Percentiles rank a stretch among this genome's conserved stretches.
phyloP scores from a whole-genome alignment of 176 grass and related monocot species.

The Oryza longistaminata region DNA sequence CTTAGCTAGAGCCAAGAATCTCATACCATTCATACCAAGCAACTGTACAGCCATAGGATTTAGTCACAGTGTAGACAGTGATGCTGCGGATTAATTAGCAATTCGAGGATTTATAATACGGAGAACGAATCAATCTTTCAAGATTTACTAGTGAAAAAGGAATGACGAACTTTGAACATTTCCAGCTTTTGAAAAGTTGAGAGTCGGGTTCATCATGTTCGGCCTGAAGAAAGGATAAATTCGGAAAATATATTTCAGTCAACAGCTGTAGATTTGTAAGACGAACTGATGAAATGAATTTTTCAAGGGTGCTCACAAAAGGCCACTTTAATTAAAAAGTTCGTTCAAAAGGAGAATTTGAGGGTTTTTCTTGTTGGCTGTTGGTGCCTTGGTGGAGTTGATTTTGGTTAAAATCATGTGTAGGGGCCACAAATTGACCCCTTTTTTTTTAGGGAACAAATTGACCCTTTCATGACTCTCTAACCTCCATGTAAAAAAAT shows the following conservation, averaged over 20 bases:
- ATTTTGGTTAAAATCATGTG: not conserved
- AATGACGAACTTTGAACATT: not conserved
- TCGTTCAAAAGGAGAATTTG: not conserved
- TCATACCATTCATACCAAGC: conserved; percentile 36
- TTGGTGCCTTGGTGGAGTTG: not conserved
- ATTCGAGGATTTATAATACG: not conserved
- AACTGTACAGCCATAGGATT: not conserved
- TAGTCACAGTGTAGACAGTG: conserved; percentile 17
- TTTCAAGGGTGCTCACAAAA: not conserved
- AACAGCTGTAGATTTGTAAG: not conserved
- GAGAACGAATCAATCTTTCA: not conserved
- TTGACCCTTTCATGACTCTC: not conserved
- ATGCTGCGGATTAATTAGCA: not conserved
- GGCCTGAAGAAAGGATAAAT: not conserved
- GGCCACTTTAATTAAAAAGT: not conserved
- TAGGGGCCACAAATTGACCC: not conserved
- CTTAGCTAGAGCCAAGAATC: conserved; percentile 10
- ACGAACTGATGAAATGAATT: not conserved
- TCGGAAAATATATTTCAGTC: not conserved
- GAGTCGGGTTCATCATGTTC: not conserved
- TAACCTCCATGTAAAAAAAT: not conserved
- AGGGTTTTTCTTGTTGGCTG: not conserved
- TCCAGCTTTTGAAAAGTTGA: conserved; percentile 5
- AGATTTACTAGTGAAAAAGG: not conserved
- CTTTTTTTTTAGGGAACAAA: not conserved